phyloP scores from a whole-genome alignment of 495 filamentous ascomycete genomes.

The Rhypophila decipiens region DNA sequence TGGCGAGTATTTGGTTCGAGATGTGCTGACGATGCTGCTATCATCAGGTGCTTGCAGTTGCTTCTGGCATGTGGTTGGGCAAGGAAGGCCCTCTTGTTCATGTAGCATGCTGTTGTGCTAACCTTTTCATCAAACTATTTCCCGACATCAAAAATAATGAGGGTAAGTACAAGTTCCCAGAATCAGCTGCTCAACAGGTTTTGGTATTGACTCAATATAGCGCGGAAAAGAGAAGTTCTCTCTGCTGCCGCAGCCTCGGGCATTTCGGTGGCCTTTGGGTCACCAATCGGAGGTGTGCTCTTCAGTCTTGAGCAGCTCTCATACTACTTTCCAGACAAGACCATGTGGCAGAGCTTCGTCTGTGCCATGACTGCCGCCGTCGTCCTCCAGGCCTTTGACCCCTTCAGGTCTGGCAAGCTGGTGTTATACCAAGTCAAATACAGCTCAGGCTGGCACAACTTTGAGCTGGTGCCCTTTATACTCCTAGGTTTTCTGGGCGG shows the following conservation, averaged over 20 bases:
- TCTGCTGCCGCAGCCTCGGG: conserved; percentile 93
- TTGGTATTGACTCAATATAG: no score
- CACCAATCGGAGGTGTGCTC: conserved; percentile 87
- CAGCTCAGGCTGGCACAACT: conserved; percentile 85
- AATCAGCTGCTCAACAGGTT: no score
- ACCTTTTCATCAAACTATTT: conserved; percentile 89
- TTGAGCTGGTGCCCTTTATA: conserved; percentile 85
- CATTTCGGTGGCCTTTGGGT: conserved; percentile 95
- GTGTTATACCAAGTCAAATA: conserved; percentile 97
- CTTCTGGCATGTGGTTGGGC: conserved; percentile 95
- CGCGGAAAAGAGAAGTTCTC: conserved; percentile 89
- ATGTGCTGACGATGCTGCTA: conserved; percentile 22
- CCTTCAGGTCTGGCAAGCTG: conserved; percentile 92
- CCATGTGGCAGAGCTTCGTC: conserved; percentile 99
- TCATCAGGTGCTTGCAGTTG: conserved; percentile 77
- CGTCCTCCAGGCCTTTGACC: conserved; percentile 84
- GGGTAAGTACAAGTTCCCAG: conserved; percentile 44
- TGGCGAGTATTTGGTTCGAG: not conserved
- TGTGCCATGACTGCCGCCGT: conserved; percentile 97
- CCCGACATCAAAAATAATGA: conserved; percentile 80
- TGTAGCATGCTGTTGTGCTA: conserved; percentile 96
- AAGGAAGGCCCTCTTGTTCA: conserved; percentile 97
- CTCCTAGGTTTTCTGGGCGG: conserved; percentile 85
- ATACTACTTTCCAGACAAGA: conserved; percentile 98
- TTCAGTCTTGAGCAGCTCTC: conserved; percentile 96